Base-by-base conservation (phyloP, 352 stramenopile genomes). In the Elongisporangium anandrum region DNA sequence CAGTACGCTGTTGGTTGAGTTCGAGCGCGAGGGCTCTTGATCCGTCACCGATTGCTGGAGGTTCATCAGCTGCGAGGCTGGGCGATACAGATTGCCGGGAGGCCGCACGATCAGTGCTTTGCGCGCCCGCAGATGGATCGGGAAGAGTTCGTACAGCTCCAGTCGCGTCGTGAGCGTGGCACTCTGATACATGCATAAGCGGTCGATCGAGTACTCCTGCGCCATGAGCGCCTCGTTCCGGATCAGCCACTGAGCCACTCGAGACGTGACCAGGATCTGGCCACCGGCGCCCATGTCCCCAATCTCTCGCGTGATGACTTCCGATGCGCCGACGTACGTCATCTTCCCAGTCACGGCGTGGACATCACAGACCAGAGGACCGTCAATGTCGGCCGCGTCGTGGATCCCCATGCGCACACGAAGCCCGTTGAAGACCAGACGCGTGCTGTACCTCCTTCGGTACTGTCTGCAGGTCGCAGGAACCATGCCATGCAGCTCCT, bases 341-440 rank as follows among this genome's bases (percentile, higher is more conserved):
- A 70, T 77, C 22, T 81, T 81, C 6, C 69, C 63, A 19, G 76
- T 85, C 41, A 85, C 76, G 23, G 73, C 70, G 22, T 85, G 76
- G 50, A 67, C 60, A 19, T 70, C 67, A 38, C 68, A 55, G 34
- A 76, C 60, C 13, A 79, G 63, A 23, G 73, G 53, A 5, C 72
- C 69, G 20, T 81, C 72, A 0, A 59, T 69, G 16, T 68, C 66
- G 52, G 70, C 65, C 6, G 75, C 71, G 47, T 80, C 75, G 56
- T 85, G 73, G 55, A 85, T 72, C 12, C 76, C 73, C 73, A 85
- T 85, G 57, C 73, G 69, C 2, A 85, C 72, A 5, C 73, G 67
- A 17, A 87, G 17, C 38, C 74, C 77, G n/a, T 66, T 68, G 48
- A 85, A 85, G 62, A 85, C 63, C 2, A 78, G 56, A 16, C 71